Base-by-base conservation (phyloP, 2,329 filamentous ascomycete genomes). In the Ilyonectria mors-panacis region DNA sequence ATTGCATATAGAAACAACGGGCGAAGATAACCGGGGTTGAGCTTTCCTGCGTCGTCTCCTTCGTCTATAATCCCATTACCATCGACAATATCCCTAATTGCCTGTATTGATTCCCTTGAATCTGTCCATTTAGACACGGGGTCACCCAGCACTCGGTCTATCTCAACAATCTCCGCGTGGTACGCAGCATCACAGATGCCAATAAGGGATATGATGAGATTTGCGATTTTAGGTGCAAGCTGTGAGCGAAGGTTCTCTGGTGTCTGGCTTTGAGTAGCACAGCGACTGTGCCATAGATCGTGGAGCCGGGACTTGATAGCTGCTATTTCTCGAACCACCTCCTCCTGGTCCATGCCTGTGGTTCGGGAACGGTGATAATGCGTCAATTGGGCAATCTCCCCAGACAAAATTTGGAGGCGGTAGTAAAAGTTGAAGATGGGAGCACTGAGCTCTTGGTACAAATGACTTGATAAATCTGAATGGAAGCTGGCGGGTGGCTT, bases 331-430 rank as follows among this genome's bases (percentile, higher is more conserved):
- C 65, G n/a, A 8, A 48, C 59, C 2, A 74, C 73, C 26, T 74
- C 73, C 12, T 69, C 67, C 44, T 75, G 73, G 19, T 75, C 73
- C 7, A 26, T 50, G 5, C 65, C 65, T 4, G 66, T 72, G n/a
- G 62, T 72, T 17, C 72, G 70, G 15, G 73, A 72, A 21, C 72
- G 73, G 47, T 70, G 73, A 39, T 75, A 75, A 30, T 74, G 73
- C 9, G 71, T 74, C 13, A 72, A 28, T 5, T 65, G 45, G 7
- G 68, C 68, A 15, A 74, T 67, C n/a, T 71, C 50, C 8, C 63
- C 63, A 2, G 72, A 74, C 5, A 75, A 44, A 6, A 59, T 54
- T 58, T 75, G 72, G 6, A 75, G 68, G 6, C 51, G 61, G 42
- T 66, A 68, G 57, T 75, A 75, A 39, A 73, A 73, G 2, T 67